Conservation (phyloP, 116 monocot genomes). For the Posidonia oceanica region DNA sequence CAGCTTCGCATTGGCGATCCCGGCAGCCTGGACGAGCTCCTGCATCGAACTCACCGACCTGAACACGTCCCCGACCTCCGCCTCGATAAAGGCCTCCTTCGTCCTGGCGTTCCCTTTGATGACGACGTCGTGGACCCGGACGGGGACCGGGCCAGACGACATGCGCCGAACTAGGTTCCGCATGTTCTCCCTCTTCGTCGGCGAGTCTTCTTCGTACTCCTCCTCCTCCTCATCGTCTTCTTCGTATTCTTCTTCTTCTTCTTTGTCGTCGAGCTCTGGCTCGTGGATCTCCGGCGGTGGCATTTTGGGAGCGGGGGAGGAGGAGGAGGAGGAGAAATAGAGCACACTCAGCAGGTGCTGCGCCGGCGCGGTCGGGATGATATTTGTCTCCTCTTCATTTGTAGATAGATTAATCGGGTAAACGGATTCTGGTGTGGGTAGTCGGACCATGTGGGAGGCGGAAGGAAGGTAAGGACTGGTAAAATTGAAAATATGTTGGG, state of each 20-base stretch:
- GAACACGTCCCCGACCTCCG: slow-evolving; percentile 45
- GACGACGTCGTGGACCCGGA: slow-evolving; percentile 77
- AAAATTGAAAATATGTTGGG: no score
- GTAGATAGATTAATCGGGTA: no score
- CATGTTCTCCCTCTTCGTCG: slow-evolving; percentile 19
- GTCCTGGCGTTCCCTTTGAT: slow-evolving; percentile 66
- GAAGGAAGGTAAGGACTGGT: no score
- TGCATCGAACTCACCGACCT: slow-evolving; percentile 49
- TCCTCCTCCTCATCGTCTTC: slow-evolving; percentile 4
- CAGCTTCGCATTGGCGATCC: slow-evolving; percentile 44
- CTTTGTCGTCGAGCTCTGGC: no score
- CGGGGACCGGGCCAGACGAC: slow-evolving; percentile 27
- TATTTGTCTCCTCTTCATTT: no score
- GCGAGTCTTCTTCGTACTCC: slow-evolving; percentile 14
- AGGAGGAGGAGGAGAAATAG: no score
- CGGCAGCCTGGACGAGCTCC: slow-evolving; percentile 65
- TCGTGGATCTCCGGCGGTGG: no score
- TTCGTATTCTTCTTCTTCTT: not conserved
- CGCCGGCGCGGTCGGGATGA: no score
- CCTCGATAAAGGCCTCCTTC: slow-evolving; percentile 64
- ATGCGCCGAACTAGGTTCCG: slow-evolving; percentile 33
- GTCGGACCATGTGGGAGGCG: no score
- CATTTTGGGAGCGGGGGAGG: no score
- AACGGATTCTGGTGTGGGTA: no score
- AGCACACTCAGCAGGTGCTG: no score